Conservation (phyloP, 257 asterid species). For the Jacaranda copaia region DNA sequence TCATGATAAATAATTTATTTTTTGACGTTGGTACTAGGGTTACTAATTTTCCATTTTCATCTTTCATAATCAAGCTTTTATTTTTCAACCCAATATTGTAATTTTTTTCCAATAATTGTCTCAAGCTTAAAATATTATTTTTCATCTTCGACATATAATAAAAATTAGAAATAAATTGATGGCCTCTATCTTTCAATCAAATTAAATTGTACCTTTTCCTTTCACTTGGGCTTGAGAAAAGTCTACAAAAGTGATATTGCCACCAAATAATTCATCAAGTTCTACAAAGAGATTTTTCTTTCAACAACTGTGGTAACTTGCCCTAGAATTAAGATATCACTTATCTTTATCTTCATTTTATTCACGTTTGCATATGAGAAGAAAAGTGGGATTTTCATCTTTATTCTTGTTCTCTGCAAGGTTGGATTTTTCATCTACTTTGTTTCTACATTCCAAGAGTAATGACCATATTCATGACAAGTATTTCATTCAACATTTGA, state of each 20-base stretch:
- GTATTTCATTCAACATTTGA: conserved; percentile 1
- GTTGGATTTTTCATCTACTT: conserved; percentile 9
- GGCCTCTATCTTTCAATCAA: background rate
- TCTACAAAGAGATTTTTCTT: background rate
- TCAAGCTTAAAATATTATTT: conserved; percentile 11
- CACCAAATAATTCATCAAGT: background rate
- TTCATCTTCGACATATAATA: background rate
- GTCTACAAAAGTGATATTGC: conserved; percentile 17
- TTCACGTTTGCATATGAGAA: no score
- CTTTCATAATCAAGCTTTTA: background rate
- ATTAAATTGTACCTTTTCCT: background rate
- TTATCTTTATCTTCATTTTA: background rate
- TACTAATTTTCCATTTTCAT: background rate
- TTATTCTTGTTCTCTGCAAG: background rate
- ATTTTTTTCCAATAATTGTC: background rate
- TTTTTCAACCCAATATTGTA: background rate
- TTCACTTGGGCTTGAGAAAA: background rate
- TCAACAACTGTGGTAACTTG: background rate
- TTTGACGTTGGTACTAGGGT: background rate
- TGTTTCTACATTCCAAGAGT: background rate
- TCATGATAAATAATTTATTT: background rate
- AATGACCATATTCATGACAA: conserved; percentile 27
- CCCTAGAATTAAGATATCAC: background rate
- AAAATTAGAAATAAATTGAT: conserved; percentile 11
- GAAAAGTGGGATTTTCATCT: background rate